These are phyloP conservation scores for Linderina pennispora DNA, from an alignment of 192 early-diverging fungal species.

Conservation along the genomic window DNA sequence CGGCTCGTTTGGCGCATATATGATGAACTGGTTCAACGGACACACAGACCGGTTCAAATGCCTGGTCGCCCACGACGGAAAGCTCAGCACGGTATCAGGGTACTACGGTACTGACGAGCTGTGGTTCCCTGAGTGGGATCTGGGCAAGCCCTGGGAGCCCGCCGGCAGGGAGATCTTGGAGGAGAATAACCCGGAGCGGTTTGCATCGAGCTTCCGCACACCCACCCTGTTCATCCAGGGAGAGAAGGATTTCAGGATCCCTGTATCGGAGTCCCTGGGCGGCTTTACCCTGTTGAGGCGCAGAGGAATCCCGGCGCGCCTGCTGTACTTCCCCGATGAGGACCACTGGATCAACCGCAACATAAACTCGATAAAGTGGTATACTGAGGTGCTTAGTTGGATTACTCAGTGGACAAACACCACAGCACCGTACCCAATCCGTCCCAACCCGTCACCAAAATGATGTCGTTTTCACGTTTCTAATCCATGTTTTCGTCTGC, in stretches of 20 bases:
- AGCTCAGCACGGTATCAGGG: slow-evolving; percentile 51
- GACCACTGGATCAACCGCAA: slow-evolving; percentile 56
- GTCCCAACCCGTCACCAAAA: too few species aligned
- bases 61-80: slow-evolving; percentile 67
- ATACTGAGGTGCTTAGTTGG: slow-evolving; percentile 54
- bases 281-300: slow-evolving; percentile 62
- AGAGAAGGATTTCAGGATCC: slow-evolving; percentile 51
- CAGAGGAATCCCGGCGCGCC: slow-evolving; percentile 50
- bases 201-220: slow-evolving; percentile 56
- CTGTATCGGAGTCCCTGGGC: slow-evolving; percentile 54
- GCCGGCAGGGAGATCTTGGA: slow-evolving; percentile 46
- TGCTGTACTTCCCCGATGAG: slow-evolving; percentile 65
- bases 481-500: background rate
- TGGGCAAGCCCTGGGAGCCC: slow-evolving; percentile 53
- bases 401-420: slow-evolving; percentile 30
- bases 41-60: slow-evolving; percentile 58
- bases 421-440: slow-evolving; percentile 23
- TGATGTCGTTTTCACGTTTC: background rate
- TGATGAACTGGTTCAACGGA: slow-evolving; percentile 77
- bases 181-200: slow-evolving; percentile 51
- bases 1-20: slow-evolving; percentile 67
- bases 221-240: slow-evolving; percentile 65
- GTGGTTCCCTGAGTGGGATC: slow-evolving; percentile 62
- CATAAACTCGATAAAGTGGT: slow-evolving; percentile 55
- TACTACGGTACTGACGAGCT: slow-evolving; percentile 63